Conservation (phyloP, 2,329 filamentous ascomycete genomes). For the Phaeosphaeriaceae sp. region DNA sequence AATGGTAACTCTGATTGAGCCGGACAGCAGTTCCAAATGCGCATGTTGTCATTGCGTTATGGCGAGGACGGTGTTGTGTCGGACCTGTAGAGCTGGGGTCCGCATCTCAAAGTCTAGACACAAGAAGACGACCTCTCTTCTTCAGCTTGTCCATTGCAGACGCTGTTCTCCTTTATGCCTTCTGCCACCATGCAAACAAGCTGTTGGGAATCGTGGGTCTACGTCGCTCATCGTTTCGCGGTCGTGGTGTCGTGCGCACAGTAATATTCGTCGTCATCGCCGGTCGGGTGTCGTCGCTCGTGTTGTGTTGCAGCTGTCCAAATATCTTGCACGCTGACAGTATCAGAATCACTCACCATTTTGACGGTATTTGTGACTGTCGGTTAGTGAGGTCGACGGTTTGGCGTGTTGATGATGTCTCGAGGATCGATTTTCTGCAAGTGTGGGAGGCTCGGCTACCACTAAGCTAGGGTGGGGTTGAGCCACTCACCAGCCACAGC, state of each 20-base stretch:
- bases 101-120: neutral
- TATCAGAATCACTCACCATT: constrained; percentile 44
- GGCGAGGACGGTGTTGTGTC: neutral
- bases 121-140: neutral
- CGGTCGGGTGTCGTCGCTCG: constrained; percentile 24
- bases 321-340: neutral
- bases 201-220: neutral
- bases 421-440: constrained; percentile 34
- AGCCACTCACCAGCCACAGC: constrained; percentile 27
- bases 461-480: neutral
- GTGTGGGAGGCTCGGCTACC: constrained; percentile 42
- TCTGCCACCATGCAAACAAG: neutral
- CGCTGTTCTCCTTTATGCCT: neutral
- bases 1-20: neutral
- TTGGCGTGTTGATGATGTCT: constrained; percentile 43
- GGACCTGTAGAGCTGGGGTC: neutral
- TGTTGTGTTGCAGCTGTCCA: constrained; percentile 35
- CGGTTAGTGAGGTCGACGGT: constrained; percentile 45
- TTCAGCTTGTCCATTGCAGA: neutral
- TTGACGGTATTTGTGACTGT: constrained; percentile 48
- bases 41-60: neutral
- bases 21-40: no score
- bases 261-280: constrained; percentile 27
- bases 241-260: constrained; percentile 4
- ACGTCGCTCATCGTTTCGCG: neutral